Evolutionary conservation across 2,329 filamentous ascomycete genomes (phyloP), one percentile per base, ranked within the genome.

Genomic region (Neocucurbitaria cava): DNA sequence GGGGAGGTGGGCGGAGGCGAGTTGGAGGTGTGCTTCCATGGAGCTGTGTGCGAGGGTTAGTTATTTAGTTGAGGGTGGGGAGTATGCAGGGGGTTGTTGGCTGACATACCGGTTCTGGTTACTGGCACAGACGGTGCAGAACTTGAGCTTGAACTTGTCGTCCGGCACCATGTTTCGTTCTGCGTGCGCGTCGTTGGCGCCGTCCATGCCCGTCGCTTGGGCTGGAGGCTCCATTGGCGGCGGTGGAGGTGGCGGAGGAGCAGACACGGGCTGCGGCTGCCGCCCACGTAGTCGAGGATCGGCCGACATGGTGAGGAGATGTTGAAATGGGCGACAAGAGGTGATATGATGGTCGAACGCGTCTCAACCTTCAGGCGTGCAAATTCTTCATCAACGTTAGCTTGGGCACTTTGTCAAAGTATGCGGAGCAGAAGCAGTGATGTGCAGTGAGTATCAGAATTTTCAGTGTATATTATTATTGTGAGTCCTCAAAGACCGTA

Each of bases 1-100:
- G n/a, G 95, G 95, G 71, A 95, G 98, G 43, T 73, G 65, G 5
- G 92, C 91, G 56, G 90, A 85, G 4, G 95, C 91, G 30, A 99
- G 88, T 59, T 91, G 91, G 24, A 97, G 86, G 77, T 99, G 95
- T n/a, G 94, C 94, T 83, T 98, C 95, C 95, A 99, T 98, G n/a
- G 91, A 92, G 76, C 89, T 91, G n/a, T n/a, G n/a, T n/a, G 67
- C 26, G 31, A 24, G 8, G 10, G 59, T 72, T 56, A 70, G 64
- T 45, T 21, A n/a, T n/a, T n/a, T n/a, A n/a, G n/a, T n/a, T n/a
- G n/a, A n/a, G n/a, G n/a, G n/a, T n/a, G n/a, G n/a, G n/a, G n/a
- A n/a, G n/a, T n/a, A n/a, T n/a, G n/a, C n/a, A n/a, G n/a, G n/a
- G n/a, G n/a, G n/a, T n/a, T n/a, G n/a, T n/a, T n/a, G n/a, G n/a